Evolutionary conservation across 192 early-diverging fungal genomes (phyloP), one percentile per base, ranked within the genome.

Genomic region (Gigaspora rosea): DNA sequence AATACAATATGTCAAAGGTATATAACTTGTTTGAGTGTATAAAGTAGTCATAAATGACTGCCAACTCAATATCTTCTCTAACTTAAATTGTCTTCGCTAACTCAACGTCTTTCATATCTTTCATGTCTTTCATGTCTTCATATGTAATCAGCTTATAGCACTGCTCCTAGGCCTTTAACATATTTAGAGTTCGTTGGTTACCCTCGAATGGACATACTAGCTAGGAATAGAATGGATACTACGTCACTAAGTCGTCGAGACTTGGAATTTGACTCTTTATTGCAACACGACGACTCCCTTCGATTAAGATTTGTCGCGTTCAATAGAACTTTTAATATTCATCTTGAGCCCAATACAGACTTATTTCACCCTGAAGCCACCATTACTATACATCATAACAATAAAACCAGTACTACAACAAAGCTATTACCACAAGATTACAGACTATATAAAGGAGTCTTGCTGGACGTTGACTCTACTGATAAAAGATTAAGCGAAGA

Each of bases 301-400:
- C 85, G 89, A 51, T 51, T 92, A 4, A 76, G 85, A 36, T 82
- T 94, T 51, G 79, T 69, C 9, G 89, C 89, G 32, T 92, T 83
- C 84, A 91, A 92, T 78, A 84, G 83, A 32, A 91, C 91, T 1
- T 92, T 92, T 67, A 76, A 79, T 61, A 79, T 94, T 54, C 76
- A 92, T 54, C 81, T 94, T 32, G 86, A 89, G 75, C 91, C 90
- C 35, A 94, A 94, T 80, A 66, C 81, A 16, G 91, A 92, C 76
- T 73, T 94, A 51, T 78, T 94, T 61, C 91, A 94, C 78, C 88
- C 91, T 1, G 78, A 90, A 4, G 90, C 89, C 3, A 84, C 35
- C 20, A 66, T 66, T 66, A 47, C 41, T 66, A 47, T 66, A 27
- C 64, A 66, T 46, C 64, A 66, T 46, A n/a, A 13, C n/a, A 46